Evolutionary conservation across 768 basidiomycete species (phyloP).

Genomic region (Rhizopogon vinicolor): DNA sequence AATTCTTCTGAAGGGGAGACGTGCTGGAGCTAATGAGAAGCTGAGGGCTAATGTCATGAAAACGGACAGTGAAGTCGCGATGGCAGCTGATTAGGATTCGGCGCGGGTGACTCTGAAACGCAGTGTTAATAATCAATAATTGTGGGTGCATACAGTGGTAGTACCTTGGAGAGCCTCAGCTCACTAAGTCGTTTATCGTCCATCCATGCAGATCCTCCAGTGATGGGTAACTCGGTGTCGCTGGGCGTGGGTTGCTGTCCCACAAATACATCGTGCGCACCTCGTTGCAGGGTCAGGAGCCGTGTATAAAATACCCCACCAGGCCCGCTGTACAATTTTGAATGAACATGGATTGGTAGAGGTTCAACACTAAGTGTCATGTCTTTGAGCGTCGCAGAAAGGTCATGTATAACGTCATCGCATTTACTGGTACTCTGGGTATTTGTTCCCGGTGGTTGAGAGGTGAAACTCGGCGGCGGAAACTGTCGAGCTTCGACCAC

Average conservation of each 20-base stretch:
- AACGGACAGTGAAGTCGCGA: slow-evolving; percentile 58
- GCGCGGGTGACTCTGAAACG: slow-evolving; percentile 50
- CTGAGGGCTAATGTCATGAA: slow-evolving; percentile 73
- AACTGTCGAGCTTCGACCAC: slow-evolving; percentile 63
- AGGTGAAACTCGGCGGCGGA: slow-evolving; percentile 50
- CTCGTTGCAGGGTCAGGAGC: slow-evolving; percentile 43
- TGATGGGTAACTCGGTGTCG: slow-evolving; percentile 31
- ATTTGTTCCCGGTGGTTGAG: slow-evolving; percentile 18
- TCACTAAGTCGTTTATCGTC: slow-evolving; percentile 47
- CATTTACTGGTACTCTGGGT: neutral
- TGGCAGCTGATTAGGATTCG: slow-evolving; percentile 64
- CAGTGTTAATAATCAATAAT: neutral
- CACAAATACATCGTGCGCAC: slow-evolving; percentile 40
- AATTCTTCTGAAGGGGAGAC: slow-evolving; percentile 53
- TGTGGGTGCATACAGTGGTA: slow-evolving; percentile 5
- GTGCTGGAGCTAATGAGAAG: slow-evolving; percentile 45
- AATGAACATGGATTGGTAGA: neutral
- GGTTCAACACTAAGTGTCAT: slow-evolving; percentile 3
- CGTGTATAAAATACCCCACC: slow-evolving; percentile 37
- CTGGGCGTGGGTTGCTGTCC: slow-evolving; percentile 7
- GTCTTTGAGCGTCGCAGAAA: slow-evolving; percentile 1
- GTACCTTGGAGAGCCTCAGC: slow-evolving; percentile 52
- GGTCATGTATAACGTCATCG: neutral
- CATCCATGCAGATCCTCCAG: slow-evolving; percentile 55
- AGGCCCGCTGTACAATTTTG: slow-evolving; percentile 30